These are phyloP conservation scores for Rugonectria rugulosa DNA, from an alignment of 2,329 filamentous ascomycete genomes.

Conservation along the genomic window DNA sequence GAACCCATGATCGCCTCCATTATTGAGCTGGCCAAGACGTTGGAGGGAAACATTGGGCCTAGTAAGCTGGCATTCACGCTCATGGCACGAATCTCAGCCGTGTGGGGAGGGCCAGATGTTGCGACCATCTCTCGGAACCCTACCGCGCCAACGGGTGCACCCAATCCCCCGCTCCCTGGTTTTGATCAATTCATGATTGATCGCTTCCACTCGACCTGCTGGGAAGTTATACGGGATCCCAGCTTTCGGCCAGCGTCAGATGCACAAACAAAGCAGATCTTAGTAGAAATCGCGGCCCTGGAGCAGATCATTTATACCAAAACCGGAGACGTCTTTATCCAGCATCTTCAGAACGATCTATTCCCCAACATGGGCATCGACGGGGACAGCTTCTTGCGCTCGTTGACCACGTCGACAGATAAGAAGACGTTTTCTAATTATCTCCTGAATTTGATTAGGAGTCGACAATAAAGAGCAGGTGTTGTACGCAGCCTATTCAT, in stretches of 20 bases:
- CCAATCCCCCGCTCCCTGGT: slow-evolving; percentile 74
- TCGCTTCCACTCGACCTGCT: slow-evolving; percentile 87
- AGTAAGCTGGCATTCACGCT: slow-evolving; percentile 81
- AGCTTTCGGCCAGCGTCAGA: slow-evolving; percentile 82
- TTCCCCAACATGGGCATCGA: slow-evolving; percentile 71
- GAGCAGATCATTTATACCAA: slow-evolving; percentile 93
- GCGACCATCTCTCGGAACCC: slow-evolving; percentile 63
- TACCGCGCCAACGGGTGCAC: slow-evolving; percentile 56
- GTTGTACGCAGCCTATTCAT: no score
- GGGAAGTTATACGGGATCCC: slow-evolving; percentile 83
- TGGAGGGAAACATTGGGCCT: slow-evolving; percentile 67
- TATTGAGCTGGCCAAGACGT: slow-evolving; percentile 81
- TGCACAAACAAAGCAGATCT: slow-evolving; percentile 85
- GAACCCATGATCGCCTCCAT: slow-evolving; percentile 87
- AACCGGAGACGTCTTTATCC: slow-evolving; percentile 82
- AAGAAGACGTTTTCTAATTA: slow-evolving; percentile 71
- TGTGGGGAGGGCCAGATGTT: slow-evolving; percentile 90
- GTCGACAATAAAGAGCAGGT: slow-evolving; percentile 47
- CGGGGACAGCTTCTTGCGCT: slow-evolving; percentile 65
- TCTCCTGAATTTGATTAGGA: slow-evolving; percentile 64
- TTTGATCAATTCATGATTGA: slow-evolving; percentile 93
- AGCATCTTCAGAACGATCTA: slow-evolving; percentile 69
- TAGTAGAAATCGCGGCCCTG: slow-evolving; percentile 85
- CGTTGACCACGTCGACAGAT: slow-evolving; percentile 65
- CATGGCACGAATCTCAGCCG: slow-evolving; percentile 80